Percentiles rank a stretch among this genome's conserved stretches.
phyloP scores from a whole-genome alignment of 805 yeast genomes.

The Blastobotrys robertii region DNA sequence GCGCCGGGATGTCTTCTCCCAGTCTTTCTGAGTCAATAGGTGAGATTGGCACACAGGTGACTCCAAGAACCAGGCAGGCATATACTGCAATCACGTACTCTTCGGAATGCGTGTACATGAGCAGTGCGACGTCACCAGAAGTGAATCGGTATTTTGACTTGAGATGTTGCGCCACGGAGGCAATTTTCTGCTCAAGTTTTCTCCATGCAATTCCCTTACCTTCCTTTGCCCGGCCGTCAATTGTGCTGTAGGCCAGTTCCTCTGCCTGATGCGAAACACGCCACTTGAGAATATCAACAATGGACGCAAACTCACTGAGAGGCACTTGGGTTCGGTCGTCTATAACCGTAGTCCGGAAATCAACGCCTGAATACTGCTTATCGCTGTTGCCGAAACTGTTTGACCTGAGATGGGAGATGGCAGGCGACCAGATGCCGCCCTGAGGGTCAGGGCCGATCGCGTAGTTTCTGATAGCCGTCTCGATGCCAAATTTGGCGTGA shows the following conservation, averaged over 20 bases:
- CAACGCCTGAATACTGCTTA: constrained; percentile 73
- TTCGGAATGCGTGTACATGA: constrained; percentile 81
- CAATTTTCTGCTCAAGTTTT: constrained; percentile 65
- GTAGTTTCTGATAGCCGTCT: constrained; percentile 51
- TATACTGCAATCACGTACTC: constrained; percentile 74
- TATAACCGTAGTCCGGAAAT: constrained; percentile 59
- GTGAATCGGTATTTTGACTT: constrained; percentile 52
- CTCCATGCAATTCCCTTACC: constrained; percentile 63
- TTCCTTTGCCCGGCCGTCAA: constrained; percentile 35
- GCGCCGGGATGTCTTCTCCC: constrained; percentile 63
- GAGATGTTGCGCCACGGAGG: constrained; percentile 64
- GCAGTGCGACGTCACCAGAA: constrained; percentile 63
- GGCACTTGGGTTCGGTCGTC: constrained; percentile 75
- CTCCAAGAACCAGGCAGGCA: constrained; percentile 79
- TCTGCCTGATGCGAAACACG: constrained; percentile 68
- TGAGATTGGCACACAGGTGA: constrained; percentile 65
- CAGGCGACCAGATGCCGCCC: constrained; percentile 81
- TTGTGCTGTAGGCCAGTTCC: constrained; percentile 54
- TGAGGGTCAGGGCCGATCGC: constrained; percentile 65
- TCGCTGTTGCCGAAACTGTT: constrained; percentile 54
- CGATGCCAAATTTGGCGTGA: constrained; percentile 69
- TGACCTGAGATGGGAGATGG: constrained; percentile 56
- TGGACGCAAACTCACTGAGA: constrained; percentile 58
- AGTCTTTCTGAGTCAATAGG: constrained; percentile 59
- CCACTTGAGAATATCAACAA: constrained; percentile 69